Evolutionary conservation across 345 rosid species (phyloP).

Genomic region (Gossypium raimondii): DNA sequence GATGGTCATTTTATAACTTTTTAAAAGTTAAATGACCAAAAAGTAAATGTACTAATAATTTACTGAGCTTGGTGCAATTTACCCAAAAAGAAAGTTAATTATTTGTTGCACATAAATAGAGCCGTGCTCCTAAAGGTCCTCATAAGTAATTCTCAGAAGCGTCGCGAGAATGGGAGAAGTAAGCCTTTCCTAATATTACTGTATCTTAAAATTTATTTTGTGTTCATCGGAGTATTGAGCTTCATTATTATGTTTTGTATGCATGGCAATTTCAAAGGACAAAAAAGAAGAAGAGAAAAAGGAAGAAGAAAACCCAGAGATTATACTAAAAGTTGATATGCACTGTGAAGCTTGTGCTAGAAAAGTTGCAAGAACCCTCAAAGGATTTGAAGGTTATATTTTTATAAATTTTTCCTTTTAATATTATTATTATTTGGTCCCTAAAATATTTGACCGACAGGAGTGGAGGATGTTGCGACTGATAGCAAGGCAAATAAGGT

Average conservation of each 20-base stretch:
- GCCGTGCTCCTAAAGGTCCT: neutral
- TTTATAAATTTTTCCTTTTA: too few species aligned
- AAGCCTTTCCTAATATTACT: neutral
- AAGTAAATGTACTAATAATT: too few species aligned
- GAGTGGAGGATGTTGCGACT: constrained; percentile 55
- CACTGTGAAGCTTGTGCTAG: constrained; percentile 82
- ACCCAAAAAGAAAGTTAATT: too few species aligned
- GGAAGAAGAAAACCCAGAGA: constrained; percentile 41
- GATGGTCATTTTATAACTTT: too few species aligned
- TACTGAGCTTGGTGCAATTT: too few species aligned
- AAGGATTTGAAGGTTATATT: constrained; percentile 55
- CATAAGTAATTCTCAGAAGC: neutral
- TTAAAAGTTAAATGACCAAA: too few species aligned
- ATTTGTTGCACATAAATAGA: neutral
- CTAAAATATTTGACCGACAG: constrained; percentile 22
- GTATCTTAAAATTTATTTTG: too few species aligned
- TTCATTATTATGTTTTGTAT: neutral
- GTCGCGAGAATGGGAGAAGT: neutral
- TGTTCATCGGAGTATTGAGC: neutral
- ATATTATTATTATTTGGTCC: too few species aligned
- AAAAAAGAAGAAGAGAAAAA: constrained; percentile 22
- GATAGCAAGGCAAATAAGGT: constrained; percentile 61
- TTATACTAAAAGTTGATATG: constrained; percentile 75
- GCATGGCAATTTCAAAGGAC: constrained; percentile 13
- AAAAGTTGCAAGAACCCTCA: constrained; percentile 53